Base-by-base conservation (phyloP, 495 filamentous ascomycete genomes). In the Podospora pseudopauciseta region DNA sequence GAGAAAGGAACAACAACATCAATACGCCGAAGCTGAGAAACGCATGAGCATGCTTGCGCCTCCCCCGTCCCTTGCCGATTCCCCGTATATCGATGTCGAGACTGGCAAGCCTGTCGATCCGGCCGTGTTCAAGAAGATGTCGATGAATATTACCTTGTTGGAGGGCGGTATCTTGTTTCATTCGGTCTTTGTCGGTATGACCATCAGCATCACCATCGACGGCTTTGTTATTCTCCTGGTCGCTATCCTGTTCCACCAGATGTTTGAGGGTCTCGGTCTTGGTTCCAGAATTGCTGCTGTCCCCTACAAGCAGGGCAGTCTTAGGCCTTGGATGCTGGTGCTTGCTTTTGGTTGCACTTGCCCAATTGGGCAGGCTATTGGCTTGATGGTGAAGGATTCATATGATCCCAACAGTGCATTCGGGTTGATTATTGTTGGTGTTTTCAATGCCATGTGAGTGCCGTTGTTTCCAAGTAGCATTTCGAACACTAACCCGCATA, bases 181-280 rank as follows among this genome's bases (percentile, higher is more conserved):
- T 76, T 83, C 80, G 65, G 81, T 89, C 68, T 89, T 89, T 75
- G 86, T 89, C 71, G 88, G 88, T 58, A 90, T 91, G 85, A 88
- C 88, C 1, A 77, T 91, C 61, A 86, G 83, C 66, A 88, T 91
- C 69, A 84, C 87, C 58, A 86, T 84, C 5, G 83, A 87, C 4
- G 86, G 88, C 26, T 91, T 90, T 73, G 75, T 89, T 67, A 82
- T 90, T 13, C 83, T 93, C 6, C 84, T 91, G 1, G 79, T 91
- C 26, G 88, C 88, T 65, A 90, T 91, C 60, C 76, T 85, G 56
- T 91, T 91, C 82, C 88, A 91, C 73, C 85, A 91, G 75, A 88
- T 87, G 70, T 91, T 91, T 71, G 88, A 91, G 77, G 88, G 88
- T 61, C 85, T 91, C 19, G 88, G 87, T 27, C 83, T 91, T 0